These are phyloP conservation scores for Strobilomyces dryophilus DNA, from an alignment of 768 basidiomycete genomes.

Conservation along the genomic window DNA sequence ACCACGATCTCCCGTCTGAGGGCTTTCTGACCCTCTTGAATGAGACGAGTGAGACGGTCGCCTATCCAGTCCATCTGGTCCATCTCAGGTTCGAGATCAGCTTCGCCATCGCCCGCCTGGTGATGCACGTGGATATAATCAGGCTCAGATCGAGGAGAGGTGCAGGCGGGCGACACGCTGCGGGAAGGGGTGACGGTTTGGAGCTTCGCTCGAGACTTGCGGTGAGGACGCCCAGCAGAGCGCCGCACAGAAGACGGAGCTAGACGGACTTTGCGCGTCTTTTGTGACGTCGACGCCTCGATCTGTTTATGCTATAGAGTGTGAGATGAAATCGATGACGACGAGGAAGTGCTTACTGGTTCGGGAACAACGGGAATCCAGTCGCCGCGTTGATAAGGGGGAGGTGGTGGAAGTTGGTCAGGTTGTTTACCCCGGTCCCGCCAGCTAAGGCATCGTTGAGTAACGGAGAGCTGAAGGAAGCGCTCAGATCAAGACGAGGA, in stretches of 20 bases:
- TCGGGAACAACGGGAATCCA: constrained; percentile 45
- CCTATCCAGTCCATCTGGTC: constrained; percentile 82
- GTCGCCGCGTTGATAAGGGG: constrained; percentile 60
- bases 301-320: constrained; percentile 25
- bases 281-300: constrained; percentile 36
- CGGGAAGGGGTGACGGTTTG: constrained; percentile 25
- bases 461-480: background rate
- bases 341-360: constrained; percentile 22
- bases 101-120: constrained; percentile 32
- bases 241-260: constrained; percentile 31
- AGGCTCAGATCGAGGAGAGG: constrained; percentile 39
- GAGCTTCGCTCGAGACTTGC: constrained; percentile 29
- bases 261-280: constrained; percentile 36
- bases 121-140: constrained; percentile 33
- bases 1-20: constrained; percentile 76
- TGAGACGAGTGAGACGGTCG: constrained; percentile 60
- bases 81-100: constrained; percentile 37
- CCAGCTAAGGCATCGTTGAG: constrained; percentile 49
- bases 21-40: constrained; percentile 76
- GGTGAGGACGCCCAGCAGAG: constrained; percentile 32
- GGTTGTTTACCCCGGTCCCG: constrained; percentile 65
- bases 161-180: constrained; percentile 24
- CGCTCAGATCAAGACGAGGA: constrained; percentile 11
- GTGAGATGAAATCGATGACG: constrained; percentile 11
- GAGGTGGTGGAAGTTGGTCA: constrained; percentile 46